Evolutionary conservation across 768 basidiomycete genomes (phyloP).

Genomic region (Boletus huronensis): DNA sequence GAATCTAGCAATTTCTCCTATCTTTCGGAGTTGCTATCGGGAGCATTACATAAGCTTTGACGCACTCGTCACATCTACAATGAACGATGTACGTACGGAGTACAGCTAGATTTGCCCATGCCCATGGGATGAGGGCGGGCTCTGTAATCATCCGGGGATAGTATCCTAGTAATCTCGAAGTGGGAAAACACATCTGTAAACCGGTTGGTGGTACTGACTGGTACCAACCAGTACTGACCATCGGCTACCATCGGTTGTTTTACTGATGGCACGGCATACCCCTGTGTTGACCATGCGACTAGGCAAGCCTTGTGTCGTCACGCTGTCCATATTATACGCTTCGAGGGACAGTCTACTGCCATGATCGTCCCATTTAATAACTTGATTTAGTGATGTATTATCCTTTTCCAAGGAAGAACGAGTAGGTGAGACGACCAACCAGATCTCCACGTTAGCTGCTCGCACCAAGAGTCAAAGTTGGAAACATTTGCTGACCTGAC

Average conservation of each 20-base stretch:
- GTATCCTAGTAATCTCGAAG: slow-evolving; percentile 1
- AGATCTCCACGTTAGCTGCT: slow-evolving; percentile 19
- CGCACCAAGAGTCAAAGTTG: slow-evolving; percentile 24
- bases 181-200: too few relatives aligned
- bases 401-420: not conserved
- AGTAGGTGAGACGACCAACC: not conserved
- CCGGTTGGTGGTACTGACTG: too few relatives aligned
- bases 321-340: slow-evolving; percentile 16
- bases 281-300: too few relatives aligned
- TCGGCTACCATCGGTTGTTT: too few relatives aligned
- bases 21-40: too few relatives aligned
- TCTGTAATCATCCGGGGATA: slow-evolving; percentile 6
- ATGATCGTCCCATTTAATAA: not conserved
- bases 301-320: not conserved
- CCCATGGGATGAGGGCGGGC: not conserved
- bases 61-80: too few relatives aligned
- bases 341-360: not conserved
- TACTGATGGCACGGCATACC: too few relatives aligned
- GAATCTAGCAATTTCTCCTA: too few relatives aligned
- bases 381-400: not conserved
- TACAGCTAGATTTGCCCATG: too few relatives aligned
- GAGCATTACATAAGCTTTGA: too few relatives aligned
- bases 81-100: too few relatives aligned
- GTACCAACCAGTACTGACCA: too few relatives aligned
- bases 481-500: slow-evolving; percentile 23